phyloP scores from a whole-genome alignment of 2,329 filamentous ascomycete genomes.

The Penicillium rolfsii region DNA sequence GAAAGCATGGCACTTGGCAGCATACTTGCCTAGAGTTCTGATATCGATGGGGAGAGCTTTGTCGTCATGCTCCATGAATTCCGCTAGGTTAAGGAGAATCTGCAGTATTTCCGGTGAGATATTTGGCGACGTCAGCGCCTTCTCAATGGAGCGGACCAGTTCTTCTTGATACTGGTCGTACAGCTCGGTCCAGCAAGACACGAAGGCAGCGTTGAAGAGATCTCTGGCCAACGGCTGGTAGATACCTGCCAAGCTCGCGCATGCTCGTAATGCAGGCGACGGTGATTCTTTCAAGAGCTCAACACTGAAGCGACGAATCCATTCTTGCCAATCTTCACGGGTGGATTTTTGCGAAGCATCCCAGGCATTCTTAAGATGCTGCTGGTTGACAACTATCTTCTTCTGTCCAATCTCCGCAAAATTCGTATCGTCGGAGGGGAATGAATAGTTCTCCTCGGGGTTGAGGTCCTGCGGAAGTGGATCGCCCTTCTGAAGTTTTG shows the following conservation, averaged over 20 bases:
- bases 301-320: conserved; percentile 95
- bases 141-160: conserved; percentile 92
- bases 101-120: conserved; percentile 95
- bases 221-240: conserved; percentile 90
- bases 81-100: conserved; percentile 89
- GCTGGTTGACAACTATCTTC: conserved; percentile 95
- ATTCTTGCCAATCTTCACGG: conserved; percentile 98
- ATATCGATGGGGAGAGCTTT: conserved; percentile 98
- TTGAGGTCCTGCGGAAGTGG: conserved; percentile 93
- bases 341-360: conserved; percentile 96
- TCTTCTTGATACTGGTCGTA: conserved; percentile 98
- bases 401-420: conserved; percentile 85
- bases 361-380: conserved; percentile 96
- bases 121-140: conserved; percentile 90
- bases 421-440: conserved; percentile 76
- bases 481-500: conserved; percentile 92
- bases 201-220: conserved; percentile 97
- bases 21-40: conserved; percentile 87
- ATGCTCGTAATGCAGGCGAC: conserved; percentile 91
- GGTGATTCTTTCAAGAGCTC: conserved; percentile 93
- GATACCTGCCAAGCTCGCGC: conserved; percentile 84
- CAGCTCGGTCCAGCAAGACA: conserved; percentile 97
- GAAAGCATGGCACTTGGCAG: conserved; percentile 94
- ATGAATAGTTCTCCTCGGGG: conserved; percentile 77
- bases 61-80: conserved; percentile 99